These are phyloP conservation scores for Bimuria novae-zelandiae DNA, from an alignment of 2,329 filamentous ascomycete species.

Conservation along the genomic window DNA sequence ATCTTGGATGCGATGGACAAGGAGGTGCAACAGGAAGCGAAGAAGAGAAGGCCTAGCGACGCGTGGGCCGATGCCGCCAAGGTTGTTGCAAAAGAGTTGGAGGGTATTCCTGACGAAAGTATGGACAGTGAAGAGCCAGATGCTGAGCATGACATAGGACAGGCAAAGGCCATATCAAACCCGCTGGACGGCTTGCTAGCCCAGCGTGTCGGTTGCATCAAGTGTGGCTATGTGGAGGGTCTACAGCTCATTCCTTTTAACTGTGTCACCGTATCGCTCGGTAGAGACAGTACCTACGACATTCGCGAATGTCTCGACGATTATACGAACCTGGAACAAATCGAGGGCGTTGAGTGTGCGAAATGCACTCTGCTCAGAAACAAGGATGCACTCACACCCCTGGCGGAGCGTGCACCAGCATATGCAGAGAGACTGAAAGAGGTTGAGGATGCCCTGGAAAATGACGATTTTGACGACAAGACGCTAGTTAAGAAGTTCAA, in stretches of 20 bases:
- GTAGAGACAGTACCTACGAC: slow-evolving; percentile 65
- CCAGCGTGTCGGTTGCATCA: slow-evolving; percentile 84
- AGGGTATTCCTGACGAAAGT: slow-evolving; percentile 16
- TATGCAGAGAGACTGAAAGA: slow-evolving; percentile 62
- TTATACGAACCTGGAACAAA: slow-evolving; percentile 82
- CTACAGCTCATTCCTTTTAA: slow-evolving; percentile 92
- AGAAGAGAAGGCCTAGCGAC: slow-evolving; percentile 45
- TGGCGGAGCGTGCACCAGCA: slow-evolving; percentile 47
- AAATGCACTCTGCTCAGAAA: slow-evolving; percentile 79
- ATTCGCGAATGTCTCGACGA: slow-evolving; percentile 80
- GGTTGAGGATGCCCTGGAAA: slow-evolving; percentile 72
- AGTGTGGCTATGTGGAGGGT: slow-evolving; percentile 85
- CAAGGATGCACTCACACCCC: slow-evolving; percentile 45
- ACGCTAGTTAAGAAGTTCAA: slow-evolving; percentile 53
- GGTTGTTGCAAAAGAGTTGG: slow-evolving; percentile 29
- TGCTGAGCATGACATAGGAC: too few species aligned
- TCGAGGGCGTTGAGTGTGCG: slow-evolving; percentile 86
- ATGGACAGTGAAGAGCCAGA: slow-evolving; percentile 11
- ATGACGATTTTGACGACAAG: slow-evolving; percentile 72
- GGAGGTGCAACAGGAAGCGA: slow-evolving; percentile 61
- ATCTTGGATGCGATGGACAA: slow-evolving; percentile 83
- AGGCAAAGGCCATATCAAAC: slow-evolving; percentile 58
- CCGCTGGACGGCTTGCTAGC: slow-evolving; percentile 87
- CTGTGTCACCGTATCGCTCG: slow-evolving; percentile 84
- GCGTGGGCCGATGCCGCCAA: slow-evolving; percentile 39